phyloP scores from a whole-genome alignment of 2,329 filamentous ascomycete species.

The Rhytidhysteron rufulum region DNA sequence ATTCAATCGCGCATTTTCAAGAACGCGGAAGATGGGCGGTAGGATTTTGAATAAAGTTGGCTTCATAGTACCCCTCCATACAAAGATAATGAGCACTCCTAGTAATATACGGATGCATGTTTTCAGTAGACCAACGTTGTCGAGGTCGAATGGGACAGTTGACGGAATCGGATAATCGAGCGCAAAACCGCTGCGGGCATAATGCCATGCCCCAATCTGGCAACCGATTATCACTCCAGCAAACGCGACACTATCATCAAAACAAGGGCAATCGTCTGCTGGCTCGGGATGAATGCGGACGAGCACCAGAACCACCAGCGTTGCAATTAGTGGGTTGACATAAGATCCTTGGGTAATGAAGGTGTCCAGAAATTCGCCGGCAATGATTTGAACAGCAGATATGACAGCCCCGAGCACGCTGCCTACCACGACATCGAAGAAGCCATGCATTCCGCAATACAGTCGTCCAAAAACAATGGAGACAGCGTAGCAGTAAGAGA shows the following conservation, averaged over 20 bases:
- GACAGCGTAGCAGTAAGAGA: constrained; percentile 78
- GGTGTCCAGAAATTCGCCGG: constrained; percentile 59
- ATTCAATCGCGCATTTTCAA: constrained; percentile 74
- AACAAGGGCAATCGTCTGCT: constrained; percentile 94
- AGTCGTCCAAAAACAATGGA: constrained; percentile 89
- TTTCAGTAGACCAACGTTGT: constrained; percentile 62
- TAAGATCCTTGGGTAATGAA: constrained; percentile 59
- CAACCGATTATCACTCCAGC: constrained; percentile 84
- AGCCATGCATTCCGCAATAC: constrained; percentile 99
- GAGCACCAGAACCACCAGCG: constrained; percentile 66
- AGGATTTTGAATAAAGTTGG: constrained; percentile 71
- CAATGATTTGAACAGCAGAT: constrained; percentile 53
- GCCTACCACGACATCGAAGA: constrained; percentile 83
- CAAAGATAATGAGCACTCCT: constrained; percentile 79
- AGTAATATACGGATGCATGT: constrained; percentile 67
- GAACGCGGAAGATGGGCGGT: constrained; percentile 80
- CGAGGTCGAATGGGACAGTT: constrained; percentile 62
- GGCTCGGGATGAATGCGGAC: constrained; percentile 92
- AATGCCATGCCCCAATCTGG: constrained; percentile 81
- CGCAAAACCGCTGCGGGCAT: constrained; percentile 55
- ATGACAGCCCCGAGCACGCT: constrained; percentile 69
- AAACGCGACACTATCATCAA: constrained; percentile 93
- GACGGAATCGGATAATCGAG: constrained; percentile 53
- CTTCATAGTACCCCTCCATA: constrained; percentile 89
- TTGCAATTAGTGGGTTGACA: constrained; percentile 60